These are phyloP conservation scores for Xylaria sp. DNA, from an alignment of 2,329 filamentous ascomycete species.

Conservation along the genomic window DNA sequence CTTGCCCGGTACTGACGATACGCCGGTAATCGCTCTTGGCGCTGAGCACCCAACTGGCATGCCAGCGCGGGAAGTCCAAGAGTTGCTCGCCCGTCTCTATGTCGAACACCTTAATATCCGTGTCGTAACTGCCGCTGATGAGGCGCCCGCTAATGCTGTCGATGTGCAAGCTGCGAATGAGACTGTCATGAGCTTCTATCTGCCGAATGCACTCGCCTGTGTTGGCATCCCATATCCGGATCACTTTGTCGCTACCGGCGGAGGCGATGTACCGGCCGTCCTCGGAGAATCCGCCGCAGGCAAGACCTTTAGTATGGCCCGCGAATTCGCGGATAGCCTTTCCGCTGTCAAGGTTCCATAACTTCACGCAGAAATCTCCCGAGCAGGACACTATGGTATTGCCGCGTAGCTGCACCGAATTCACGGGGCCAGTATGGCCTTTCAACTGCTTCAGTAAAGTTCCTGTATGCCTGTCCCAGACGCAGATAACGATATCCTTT, in stretches of 20 bases:
- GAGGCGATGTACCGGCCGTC: conserved; percentile 93
- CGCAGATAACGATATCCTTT: conserved; percentile 90
- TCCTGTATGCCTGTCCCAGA: conserved; percentile 87
- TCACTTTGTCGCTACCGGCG: conserved; percentile 92
- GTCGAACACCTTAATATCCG: conserved; percentile 93
- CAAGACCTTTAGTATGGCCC: conserved; percentile 89
- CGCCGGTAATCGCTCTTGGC: conserved; percentile 95
- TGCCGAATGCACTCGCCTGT: conserved; percentile 82
- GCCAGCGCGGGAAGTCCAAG: conserved; percentile 91
- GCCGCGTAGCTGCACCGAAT: conserved; percentile 91
- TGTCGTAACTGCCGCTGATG: conserved; percentile 91
- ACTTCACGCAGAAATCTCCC: conserved; percentile 88
- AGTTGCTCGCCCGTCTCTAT: conserved; percentile 77
- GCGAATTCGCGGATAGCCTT: conserved; percentile 87
- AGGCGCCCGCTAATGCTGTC: conserved; percentile 85
- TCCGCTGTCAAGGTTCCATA: conserved; percentile 93
- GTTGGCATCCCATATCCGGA: conserved; percentile 93
- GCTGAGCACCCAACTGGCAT: conserved; percentile 93
- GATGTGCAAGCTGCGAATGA: conserved; percentile 89
- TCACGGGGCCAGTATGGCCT: conserved; percentile 90
- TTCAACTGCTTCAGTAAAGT: conserved; percentile 74
- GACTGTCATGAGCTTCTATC: conserved; percentile 79
- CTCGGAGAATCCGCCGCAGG: conserved; percentile 94
- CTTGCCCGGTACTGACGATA: conserved; percentile 93
- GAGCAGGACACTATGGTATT: conserved; percentile 92